phyloP scores from a whole-genome alignment of 176 grass and related monocot species.

The Melocanna baccifera region DNA sequence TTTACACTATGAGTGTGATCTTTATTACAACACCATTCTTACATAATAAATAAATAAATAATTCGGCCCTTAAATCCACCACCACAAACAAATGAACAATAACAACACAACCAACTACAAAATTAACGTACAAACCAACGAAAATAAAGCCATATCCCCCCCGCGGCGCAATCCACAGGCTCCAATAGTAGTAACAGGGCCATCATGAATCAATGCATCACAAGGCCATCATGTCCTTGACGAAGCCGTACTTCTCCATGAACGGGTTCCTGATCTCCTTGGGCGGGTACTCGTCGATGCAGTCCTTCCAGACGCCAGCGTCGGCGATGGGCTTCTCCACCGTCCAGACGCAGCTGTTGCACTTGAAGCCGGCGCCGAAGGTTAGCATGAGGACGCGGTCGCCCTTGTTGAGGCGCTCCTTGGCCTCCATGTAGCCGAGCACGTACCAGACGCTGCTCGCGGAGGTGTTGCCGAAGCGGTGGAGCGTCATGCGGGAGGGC shows the following conservation, averaged over 20 bases:
- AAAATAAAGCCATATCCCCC: constrained; percentile 5
- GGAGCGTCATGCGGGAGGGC: constrained; percentile 81
- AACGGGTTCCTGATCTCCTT: constrained; percentile 63
- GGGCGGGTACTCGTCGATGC: constrained; percentile 60
- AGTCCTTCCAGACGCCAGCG: constrained; percentile 68
- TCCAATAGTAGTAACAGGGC: neutral
- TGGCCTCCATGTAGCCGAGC: constrained; percentile 83
- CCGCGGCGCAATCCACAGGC: neutral
- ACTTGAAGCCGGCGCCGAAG: constrained; percentile 96
- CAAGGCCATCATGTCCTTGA: constrained; percentile 55
- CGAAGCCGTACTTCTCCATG: constrained; percentile 82
- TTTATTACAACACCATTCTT: neutral
- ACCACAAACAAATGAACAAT: neutral
- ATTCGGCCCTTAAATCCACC: neutral
- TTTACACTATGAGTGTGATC: neutral
- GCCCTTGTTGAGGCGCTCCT: constrained; percentile 46
- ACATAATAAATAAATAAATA: neutral
- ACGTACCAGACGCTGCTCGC: constrained; percentile 97
- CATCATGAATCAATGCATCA: constrained; percentile 11
- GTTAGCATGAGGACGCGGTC: constrained; percentile 87
- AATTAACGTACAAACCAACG: neutral
- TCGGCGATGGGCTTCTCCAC: constrained; percentile 45
- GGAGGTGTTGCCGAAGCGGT: constrained; percentile 93
- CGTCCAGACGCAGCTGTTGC: constrained; percentile 88
- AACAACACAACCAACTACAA: neutral